Conservation (phyloP, 768 basidiomycete species). For the Termitomyces sp. region DNA sequence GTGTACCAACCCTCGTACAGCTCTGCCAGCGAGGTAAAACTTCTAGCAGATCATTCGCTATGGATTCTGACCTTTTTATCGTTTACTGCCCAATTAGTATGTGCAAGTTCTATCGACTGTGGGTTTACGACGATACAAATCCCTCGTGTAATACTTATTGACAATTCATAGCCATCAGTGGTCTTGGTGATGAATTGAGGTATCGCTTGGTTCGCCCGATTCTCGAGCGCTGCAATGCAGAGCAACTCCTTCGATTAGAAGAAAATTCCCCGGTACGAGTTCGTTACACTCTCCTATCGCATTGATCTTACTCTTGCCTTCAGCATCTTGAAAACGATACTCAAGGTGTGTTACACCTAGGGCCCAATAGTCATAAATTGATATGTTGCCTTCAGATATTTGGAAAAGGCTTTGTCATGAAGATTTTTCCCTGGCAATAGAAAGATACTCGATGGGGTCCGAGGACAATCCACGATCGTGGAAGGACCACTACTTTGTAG, state of each 20-base stretch:
- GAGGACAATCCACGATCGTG: constrained; percentile 55
- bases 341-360: constrained; percentile 37
- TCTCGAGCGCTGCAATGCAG: constrained; percentile 67
- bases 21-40: constrained; percentile 68
- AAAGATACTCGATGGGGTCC: constrained; percentile 40
- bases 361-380: neutral
- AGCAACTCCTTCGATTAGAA: constrained; percentile 69
- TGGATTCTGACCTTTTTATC: constrained; percentile 9
- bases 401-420: constrained; percentile 66
- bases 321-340: constrained; percentile 58
- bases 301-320: constrained; percentile 4
- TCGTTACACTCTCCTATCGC: neutral
- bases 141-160: neutral
- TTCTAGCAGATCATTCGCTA: constrained; percentile 6
- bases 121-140: constrained; percentile 19
- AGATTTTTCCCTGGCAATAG: constrained; percentile 52
- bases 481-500: constrained; percentile 67
- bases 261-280: constrained; percentile 62
- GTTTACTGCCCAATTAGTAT: constrained; percentile 37
- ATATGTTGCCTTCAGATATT: constrained; percentile 41
- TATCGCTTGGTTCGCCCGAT: constrained; percentile 71
- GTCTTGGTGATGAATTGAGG: constrained; percentile 60
- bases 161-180: constrained; percentile 50
- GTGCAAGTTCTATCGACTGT: constrained; percentile 61
- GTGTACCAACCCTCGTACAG: constrained; percentile 61